Conservation (phyloP, 1,139 yeast genomes). For the Tardiomyces digboiensis region DNA sequence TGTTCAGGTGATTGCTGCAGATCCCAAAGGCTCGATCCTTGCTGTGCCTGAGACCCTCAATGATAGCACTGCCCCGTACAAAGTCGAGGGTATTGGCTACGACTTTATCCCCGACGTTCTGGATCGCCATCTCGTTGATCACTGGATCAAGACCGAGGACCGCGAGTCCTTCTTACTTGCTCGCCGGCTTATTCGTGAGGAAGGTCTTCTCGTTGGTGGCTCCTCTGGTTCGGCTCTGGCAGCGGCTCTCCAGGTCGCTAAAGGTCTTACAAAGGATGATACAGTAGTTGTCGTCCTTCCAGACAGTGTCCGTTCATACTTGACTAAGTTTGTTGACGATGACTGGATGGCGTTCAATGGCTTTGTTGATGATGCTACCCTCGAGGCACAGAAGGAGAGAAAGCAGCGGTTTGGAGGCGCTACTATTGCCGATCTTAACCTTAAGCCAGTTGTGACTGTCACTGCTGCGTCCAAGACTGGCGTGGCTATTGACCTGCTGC, state of each 20-base stretch:
- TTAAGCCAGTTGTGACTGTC: constrained; percentile 79
- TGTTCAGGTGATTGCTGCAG: constrained; percentile 66
- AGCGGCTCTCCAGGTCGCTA: constrained; percentile 66
- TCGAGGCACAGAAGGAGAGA: constrained; percentile 34
- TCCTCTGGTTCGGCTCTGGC: constrained; percentile 81
- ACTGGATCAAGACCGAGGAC: constrained; percentile 85
- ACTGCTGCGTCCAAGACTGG: constrained; percentile 51
- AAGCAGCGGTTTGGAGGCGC: constrained; percentile 43
- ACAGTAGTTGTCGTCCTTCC: constrained; percentile 78
- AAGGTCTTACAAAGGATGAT: constrained; percentile 64
- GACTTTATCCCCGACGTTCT: constrained; percentile 83
- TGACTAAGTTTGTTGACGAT: constrained; percentile 83
- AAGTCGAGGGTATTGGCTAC: constrained; percentile 90
- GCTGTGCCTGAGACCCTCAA: constrained; percentile 77
- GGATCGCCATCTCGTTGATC: constrained; percentile 55
- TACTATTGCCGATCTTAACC: constrained; percentile 60
- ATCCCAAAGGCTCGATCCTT: constrained; percentile 80
- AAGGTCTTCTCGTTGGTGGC: constrained; percentile 85
- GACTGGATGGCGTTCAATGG: constrained; percentile 87
- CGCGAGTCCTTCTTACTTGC: constrained; percentile 73
- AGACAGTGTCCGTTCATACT: constrained; percentile 79
- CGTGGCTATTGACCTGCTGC: constrained; percentile 61
- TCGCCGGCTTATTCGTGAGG: constrained; percentile 74
- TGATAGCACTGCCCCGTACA: constrained; percentile 48
- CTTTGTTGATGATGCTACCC: constrained; percentile 43